phyloP scores from a whole-genome alignment of 73 alveolate species.

The Chromera velia region DNA sequence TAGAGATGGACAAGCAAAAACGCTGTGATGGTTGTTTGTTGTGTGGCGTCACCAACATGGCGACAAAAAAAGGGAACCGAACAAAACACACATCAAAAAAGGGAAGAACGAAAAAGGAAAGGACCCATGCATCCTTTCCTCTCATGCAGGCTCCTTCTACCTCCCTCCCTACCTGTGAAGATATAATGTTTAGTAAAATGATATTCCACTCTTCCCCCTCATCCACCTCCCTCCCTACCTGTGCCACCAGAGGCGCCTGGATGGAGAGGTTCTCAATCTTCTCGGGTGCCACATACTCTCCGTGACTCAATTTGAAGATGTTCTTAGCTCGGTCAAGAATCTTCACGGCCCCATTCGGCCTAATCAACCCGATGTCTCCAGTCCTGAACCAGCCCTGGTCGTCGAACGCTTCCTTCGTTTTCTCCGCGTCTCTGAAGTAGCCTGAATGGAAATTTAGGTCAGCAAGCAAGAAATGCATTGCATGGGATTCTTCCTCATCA shows the following conservation, averaged over 20 bases:
- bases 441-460: no score
- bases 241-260: background rate
- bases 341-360: conserved; percentile 78
- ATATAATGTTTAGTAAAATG: no score
- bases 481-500: no score
- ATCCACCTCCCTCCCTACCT: background rate
- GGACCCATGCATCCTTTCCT: no score
- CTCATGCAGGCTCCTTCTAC: no score
- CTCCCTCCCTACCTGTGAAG: no score
- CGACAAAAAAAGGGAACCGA: no score
- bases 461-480: no score
- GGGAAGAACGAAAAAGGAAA: no score
- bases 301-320: conserved; percentile 86
- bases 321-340: conserved; percentile 93
- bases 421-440: conserved; percentile 75
- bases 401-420: conserved; percentile 77
- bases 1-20: background rate
- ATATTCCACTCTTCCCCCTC: no score
- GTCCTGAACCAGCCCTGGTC: conserved; percentile 82
- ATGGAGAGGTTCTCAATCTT: conserved; percentile 65
- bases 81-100: no score
- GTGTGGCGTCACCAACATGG: no score
- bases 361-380: conserved; percentile 75
- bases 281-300: conserved; percentile 95
- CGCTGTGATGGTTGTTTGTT: background rate